Conservation (phyloP, 208 protist species). For the Borovskyia barvae region DNA sequence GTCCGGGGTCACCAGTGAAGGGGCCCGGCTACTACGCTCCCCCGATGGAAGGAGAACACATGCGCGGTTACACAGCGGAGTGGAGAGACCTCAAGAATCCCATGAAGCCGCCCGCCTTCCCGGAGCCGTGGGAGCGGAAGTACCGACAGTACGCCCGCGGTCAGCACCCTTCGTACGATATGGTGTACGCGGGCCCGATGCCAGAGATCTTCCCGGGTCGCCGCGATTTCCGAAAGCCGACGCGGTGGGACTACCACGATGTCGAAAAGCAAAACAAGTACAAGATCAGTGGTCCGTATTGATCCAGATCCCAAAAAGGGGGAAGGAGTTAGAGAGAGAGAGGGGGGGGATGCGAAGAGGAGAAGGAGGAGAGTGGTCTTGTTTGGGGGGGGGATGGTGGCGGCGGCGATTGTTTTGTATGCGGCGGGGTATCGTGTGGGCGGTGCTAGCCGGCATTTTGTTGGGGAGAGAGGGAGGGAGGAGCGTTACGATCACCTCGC, state of each 20-base stretch:
- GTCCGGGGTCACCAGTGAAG: slow-evolving; percentile 78
- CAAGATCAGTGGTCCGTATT: slow-evolving; percentile 86
- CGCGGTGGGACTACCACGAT: slow-evolving; percentile 90
- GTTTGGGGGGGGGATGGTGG: neutral
- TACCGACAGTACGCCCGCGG: slow-evolving; percentile 90
- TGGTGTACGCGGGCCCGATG: slow-evolving; percentile 90
- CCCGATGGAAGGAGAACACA: slow-evolving; percentile 86
- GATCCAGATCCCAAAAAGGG: no score
- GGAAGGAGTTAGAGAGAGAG: neutral
- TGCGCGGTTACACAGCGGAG: slow-evolving; percentile 85
- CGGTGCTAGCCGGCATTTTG: no score
- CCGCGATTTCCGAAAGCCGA: slow-evolving; percentile 85
- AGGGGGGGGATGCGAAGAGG: neutral
- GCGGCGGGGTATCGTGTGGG: no score
- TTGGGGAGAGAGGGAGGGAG: no score
- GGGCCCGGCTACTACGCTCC: slow-evolving; percentile 88
- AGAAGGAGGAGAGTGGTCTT: neutral
- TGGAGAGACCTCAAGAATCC: slow-evolving; percentile 89
- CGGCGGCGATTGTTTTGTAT: no score
- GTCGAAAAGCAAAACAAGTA: slow-evolving; percentile 87
- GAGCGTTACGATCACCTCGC: no score
- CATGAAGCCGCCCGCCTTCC: slow-evolving; percentile 84
- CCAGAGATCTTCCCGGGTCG: slow-evolving; percentile 89
- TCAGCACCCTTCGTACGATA: slow-evolving; percentile 90
- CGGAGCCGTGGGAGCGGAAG: slow-evolving; percentile 87